Conservation (phyloP, 345 rosid species). For the Eucalyptus tenuipes region DNA sequence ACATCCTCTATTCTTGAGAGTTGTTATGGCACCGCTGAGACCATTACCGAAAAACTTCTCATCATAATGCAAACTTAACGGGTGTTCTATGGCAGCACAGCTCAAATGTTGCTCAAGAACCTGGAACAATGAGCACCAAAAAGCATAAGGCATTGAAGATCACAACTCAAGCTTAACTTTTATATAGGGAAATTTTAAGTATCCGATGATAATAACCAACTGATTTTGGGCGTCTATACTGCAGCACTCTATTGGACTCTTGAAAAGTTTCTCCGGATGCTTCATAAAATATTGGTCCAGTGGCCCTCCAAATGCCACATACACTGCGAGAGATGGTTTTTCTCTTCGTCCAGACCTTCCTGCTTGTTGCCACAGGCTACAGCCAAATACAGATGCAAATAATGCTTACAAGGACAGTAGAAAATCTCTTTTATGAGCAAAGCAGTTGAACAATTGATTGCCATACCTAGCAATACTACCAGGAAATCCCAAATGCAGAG, state of each 20-base stretch:
- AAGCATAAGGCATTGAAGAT: background rate
- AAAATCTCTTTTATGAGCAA: background rate
- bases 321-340: conserved; percentile 75
- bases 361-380: conserved; percentile 95
- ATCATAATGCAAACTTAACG: conserved; percentile 61
- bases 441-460: background rate
- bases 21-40: conserved; percentile 27
- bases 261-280: conserved; percentile 71
- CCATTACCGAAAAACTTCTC: conserved; percentile 66
- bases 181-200: background rate
- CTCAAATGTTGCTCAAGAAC: conserved; percentile 81
- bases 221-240: conserved; percentile 76
- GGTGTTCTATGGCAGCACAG: conserved; percentile 86
- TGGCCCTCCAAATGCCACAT: conserved; percentile 77
- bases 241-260: conserved; percentile 78
- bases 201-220: conserved; percentile 24
- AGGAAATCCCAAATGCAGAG: conserved; percentile 95
- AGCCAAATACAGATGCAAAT: background rate
- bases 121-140: conserved; percentile 22
- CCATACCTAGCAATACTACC: conserved; percentile 87
- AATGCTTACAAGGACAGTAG: background rate
- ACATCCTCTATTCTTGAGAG: conserved; percentile 49
- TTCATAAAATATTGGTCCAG: conserved; percentile 92
- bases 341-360: conserved; percentile 96
- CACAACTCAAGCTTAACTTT: background rate